Conservation (phyloP, 305 asterid genomes). For the Solanum hybrid region DNA sequence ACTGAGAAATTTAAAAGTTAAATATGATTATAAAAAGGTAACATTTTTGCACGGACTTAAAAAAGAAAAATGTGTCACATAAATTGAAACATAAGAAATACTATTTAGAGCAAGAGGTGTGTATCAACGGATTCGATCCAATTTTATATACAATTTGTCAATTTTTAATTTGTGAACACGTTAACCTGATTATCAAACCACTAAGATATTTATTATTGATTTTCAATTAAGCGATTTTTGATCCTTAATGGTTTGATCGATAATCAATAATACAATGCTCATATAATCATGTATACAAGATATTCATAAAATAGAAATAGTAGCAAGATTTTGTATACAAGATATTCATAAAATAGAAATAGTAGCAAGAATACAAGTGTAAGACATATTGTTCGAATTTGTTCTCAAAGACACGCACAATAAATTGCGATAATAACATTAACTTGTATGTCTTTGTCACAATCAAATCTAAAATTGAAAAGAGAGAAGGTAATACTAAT, state of each 20-base stretch:
- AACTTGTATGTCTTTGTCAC: not conserved
- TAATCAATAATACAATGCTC: not conserved
- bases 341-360: not conserved
- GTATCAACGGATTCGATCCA: not conserved
- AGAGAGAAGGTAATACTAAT: not conserved
- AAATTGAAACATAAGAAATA: not conserved
- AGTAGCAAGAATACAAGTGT: not conserved
- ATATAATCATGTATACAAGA: not conserved
- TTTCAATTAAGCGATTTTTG: not conserved
- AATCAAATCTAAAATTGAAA: not conserved
- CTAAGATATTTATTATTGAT: not conserved
- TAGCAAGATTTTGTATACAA: not conserved
- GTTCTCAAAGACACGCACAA: not conserved
- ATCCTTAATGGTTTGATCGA: not conserved
- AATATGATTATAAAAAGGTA: not conserved
- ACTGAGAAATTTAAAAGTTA: not conserved
- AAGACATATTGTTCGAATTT: not conserved
- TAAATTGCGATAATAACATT: not conserved
- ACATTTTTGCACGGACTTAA: not conserved
- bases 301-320: not conserved
- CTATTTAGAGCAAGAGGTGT: not conserved
- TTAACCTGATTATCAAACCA: not conserved
- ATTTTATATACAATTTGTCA: not conserved
- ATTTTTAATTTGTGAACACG: not conserved
- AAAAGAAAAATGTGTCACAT: not conserved